Base-by-base conservation (phyloP, 805 yeast genomes). In the Candida yuanshanica region DNA sequence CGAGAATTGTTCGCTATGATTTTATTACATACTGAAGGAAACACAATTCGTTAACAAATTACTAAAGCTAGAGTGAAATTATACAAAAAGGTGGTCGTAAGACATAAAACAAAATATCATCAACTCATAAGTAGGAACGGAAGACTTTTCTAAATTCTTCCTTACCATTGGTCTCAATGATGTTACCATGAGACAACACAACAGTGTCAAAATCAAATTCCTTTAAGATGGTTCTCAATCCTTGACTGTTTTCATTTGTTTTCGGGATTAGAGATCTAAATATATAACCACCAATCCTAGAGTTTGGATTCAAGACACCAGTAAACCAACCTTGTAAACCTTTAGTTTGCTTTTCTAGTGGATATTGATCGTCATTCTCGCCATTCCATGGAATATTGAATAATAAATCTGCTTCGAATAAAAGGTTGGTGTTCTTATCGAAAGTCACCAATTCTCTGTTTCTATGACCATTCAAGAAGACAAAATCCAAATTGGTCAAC, bases 121-220 rank as follows among this genome's bases (percentile, higher is more conserved):
- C 31, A 27, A 27, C 18, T 27, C 31, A 27, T 27, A 48, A 35
- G 33, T 48, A 45, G 7, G 45, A 23, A 3, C 35, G 39, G 29
- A 49, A 52, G 7, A 44, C 36, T 34, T 42, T 69, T 31, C 41
- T 38, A 4, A 52, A 51, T 10, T 36, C 46, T 3, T 43, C 43
- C 36, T 59, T 58, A 13, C 62, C 75, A 36, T 60, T 55, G 8
- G 56, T 51, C 18, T 73, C 77, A 42, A 79, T 62, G 10, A 77
- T 65, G 47, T 72, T 73, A 12, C 88, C 88, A 53, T 80, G 87
- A 47, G 81, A 75, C 49, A 70, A 62, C 31, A 81, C 72, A 37
- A 77, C 61, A n/a, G 64, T 62, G 12, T 71, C 70, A 45, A 77
- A 70, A 33, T 72, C 70, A 75, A 75, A 70, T 9, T 50, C 42